phyloP scores from a whole-genome alignment of 371 early-diverging fungal genomes.

The Apophysomyces trapeziformis region DNA sequence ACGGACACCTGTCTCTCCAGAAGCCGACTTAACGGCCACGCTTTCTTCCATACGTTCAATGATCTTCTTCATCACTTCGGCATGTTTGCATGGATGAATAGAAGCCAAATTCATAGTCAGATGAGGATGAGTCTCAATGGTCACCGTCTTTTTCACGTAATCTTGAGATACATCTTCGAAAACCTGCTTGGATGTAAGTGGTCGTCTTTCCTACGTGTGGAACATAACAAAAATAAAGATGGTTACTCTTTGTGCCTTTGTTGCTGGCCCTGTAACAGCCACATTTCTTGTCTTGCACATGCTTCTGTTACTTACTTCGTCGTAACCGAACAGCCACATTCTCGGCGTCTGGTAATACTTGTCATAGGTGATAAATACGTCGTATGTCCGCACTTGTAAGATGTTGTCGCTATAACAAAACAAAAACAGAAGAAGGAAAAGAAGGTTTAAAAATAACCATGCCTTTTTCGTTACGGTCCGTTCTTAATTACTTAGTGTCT shows the following conservation, averaged over 20 bases:
- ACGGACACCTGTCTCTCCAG: conserved; percentile 60
- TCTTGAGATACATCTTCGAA: conserved; percentile 97
- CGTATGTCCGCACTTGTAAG: conserved; percentile 93
- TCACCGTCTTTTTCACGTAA: conserved; percentile 97
- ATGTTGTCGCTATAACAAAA: conserved; percentile 74
- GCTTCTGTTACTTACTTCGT: conserved; percentile 59
- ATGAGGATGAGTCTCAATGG: conserved; percentile 96
- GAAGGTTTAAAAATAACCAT: neutral
- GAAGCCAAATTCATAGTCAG: conserved; percentile 83
- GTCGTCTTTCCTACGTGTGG: conserved; percentile 64
- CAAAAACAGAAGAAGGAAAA: neutral
- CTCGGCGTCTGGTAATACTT: conserved; percentile 98
- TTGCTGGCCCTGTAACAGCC: too few relatives aligned
- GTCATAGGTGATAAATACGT: conserved; percentile 97
- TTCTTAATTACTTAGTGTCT: conserved; percentile 18
- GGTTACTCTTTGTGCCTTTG: too few relatives aligned
- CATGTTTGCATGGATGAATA: conserved; percentile 98
- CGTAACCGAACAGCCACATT: conserved; percentile 96
- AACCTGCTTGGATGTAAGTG: conserved; percentile 84
- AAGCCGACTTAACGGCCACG: conserved; percentile 18
- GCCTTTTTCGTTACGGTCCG: too few relatives aligned
- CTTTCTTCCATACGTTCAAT: conserved; percentile 81
- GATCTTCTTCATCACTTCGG: conserved; percentile 96
- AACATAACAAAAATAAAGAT: too few relatives aligned
- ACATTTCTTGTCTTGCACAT: neutral